Evolutionary conservation across 2,329 filamentous ascomycete genomes (phyloP).

Genomic region (Fusarium sp.): DNA sequence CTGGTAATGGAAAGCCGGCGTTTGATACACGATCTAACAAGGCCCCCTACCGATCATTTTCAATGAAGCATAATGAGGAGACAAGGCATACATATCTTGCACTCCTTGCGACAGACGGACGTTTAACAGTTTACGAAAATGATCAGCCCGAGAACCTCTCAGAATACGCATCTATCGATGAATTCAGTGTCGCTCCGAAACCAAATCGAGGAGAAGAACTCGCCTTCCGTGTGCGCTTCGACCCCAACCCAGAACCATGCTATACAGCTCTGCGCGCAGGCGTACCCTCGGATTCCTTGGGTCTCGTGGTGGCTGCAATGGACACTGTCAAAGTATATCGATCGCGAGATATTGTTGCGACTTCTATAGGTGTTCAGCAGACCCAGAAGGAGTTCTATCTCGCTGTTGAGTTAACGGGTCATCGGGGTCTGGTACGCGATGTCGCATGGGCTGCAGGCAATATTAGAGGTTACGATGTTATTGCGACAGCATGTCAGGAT

Average conservation of each 20-base stretch:
- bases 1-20: conserved; percentile 59
- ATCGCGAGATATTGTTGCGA: conserved; percentile 69
- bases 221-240: conserved; percentile 86
- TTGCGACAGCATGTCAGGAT: conserved; percentile 94
- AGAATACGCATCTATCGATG: conserved; percentile 79
- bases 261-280: conserved; percentile 81
- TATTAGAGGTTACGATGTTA: conserved; percentile 86
- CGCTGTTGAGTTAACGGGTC: conserved; percentile 78
- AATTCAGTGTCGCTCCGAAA: conserved; percentile 76
- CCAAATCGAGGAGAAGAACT: conserved; percentile 86
- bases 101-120: conserved; percentile 83
- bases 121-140: conserved; percentile 84
- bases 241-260: conserved; percentile 86
- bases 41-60: conserved; percentile 79
- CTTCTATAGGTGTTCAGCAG: conserved; percentile 61
- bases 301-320: conserved; percentile 88
- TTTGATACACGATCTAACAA: conserved; percentile 68
- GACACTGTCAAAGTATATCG: conserved; percentile 85
- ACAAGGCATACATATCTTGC: conserved; percentile 85
- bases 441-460: conserved; percentile 94
- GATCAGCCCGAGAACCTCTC: conserved; percentile 83
- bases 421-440: conserved; percentile 83
- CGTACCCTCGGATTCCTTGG: conserved; percentile 81
- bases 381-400: conserved; percentile 84
- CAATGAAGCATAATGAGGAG: conserved; percentile 84